Percentiles rank a stretch among this genome's conserved stretches.
Conservation (phyloP, 2,329 filamentous ascomycete species). For the Hymenoscyphus fraxineus region DNA sequence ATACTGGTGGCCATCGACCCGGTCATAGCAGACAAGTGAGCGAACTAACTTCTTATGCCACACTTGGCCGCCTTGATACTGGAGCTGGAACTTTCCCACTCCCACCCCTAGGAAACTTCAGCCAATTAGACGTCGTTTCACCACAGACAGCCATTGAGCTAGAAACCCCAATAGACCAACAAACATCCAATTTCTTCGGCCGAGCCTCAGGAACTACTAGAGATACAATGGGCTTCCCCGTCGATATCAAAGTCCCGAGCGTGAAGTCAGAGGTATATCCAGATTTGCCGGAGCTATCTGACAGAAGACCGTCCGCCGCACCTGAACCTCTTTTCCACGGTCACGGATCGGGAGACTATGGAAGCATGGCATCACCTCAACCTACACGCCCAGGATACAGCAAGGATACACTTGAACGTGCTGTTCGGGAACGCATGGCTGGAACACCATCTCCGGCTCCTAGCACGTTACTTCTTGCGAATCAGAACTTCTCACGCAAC, state of each 20-base stretch:
- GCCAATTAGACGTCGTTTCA: not conserved
- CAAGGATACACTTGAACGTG: constrained; percentile 1
- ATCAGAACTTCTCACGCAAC: not conserved
- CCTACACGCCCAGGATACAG: not conserved
- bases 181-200: not conserved
- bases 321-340: not conserved
- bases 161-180: not conserved
- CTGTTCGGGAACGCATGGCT: not conserved
- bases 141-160: constrained; percentile 2
- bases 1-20: too few species aligned
- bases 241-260: not conserved
- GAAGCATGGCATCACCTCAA: not conserved
- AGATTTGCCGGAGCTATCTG: not conserved
- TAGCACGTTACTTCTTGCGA: not conserved
- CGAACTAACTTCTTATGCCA: not conserved
- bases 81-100: not conserved
- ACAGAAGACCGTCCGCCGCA: not conserved
- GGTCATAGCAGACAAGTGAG: not conserved
- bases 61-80: constrained; percentile 2
- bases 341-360: not conserved
- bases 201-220: not conserved
- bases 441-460: not conserved
- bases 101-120: not conserved
- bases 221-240: constrained; percentile 12
- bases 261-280: not conserved